These are phyloP conservation scores for Hyphopichia wangnamkhiaoensis DNA, from an alignment of 1,139 yeast species.

Conservation along the genomic window DNA sequence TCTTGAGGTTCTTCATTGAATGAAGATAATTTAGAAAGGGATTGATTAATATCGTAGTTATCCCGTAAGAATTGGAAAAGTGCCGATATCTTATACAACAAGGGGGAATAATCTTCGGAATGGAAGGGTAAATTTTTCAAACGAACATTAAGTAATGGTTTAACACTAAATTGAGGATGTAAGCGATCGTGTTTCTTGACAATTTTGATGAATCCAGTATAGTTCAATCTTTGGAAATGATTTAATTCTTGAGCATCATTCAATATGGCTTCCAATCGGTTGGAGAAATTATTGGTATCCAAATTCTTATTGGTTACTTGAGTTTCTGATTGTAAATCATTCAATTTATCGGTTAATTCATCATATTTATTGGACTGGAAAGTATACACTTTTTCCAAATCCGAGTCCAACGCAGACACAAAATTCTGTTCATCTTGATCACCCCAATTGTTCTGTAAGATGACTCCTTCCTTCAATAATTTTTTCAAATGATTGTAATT, in stretches of 20 bases:
- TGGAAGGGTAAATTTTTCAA: conserved; percentile 87
- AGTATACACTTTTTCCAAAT: conserved; percentile 88
- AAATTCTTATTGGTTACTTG: conserved; percentile 37
- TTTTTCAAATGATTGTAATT: conserved; percentile 78
- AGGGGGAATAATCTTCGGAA: conserved; percentile 92
- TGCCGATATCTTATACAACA: conserved; percentile 78
- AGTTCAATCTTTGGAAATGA: conserved; percentile 85
- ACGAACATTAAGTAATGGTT: conserved; percentile 85
- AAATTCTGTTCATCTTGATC: conserved; percentile 83
- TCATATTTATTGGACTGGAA: conserved; percentile 77
- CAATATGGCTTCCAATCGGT: conserved; percentile 69
- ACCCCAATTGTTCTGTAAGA: conserved; percentile 60
- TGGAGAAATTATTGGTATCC: conserved; percentile 59
- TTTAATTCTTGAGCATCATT: conserved; percentile 83
- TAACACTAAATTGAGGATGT: conserved; percentile 82
- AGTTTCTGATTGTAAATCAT: conserved; percentile 56
- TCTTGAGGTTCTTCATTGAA: conserved; percentile 51
- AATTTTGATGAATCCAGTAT: conserved; percentile 91
- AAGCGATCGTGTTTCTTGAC: conserved; percentile 95
- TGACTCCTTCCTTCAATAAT: conserved; percentile 76
- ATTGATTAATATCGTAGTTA: conserved; percentile 47
- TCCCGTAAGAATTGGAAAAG: conserved; percentile 81
- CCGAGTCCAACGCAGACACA: conserved; percentile 78
- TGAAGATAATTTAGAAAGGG: conserved; percentile 46
- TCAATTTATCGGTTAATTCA: conserved; percentile 64